These are phyloP conservation scores for Eucalyptus fibrosa DNA, from an alignment of 345 rosid genomes.

Conservation along the genomic window DNA sequence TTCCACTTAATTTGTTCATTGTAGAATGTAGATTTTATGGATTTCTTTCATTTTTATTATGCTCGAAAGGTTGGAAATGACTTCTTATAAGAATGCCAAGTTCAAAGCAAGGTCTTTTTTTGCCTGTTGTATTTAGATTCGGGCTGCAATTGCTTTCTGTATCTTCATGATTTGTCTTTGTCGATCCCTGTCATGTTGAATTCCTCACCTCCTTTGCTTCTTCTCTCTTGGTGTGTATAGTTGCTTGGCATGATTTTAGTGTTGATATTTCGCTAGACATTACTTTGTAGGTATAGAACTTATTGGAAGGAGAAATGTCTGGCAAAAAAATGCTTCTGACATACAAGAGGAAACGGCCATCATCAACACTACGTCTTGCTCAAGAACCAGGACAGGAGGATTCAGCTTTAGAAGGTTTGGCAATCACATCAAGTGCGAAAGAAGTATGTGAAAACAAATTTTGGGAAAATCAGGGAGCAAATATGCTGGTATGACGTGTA, in stretches of 20 bases:
- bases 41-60: not conserved
- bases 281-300: not conserved
- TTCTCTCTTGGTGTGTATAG: not conserved
- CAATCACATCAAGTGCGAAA: not conserved
- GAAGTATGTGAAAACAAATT: not conserved
- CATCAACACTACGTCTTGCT: not conserved
- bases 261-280: not conserved
- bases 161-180: not conserved
- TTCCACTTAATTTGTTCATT: not conserved
- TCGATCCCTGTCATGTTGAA: not conserved
- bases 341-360: constrained; percentile 20
- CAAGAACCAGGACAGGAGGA: not conserved
- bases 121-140: not conserved
- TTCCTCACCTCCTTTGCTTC: not conserved
- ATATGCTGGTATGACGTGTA: constrained; percentile 1
- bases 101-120: not conserved
- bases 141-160: not conserved
- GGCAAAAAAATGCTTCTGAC: constrained; percentile 15
- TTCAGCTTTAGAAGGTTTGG: not conserved
- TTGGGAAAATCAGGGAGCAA: not conserved
- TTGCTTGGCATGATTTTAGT: not conserved
- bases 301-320: constrained; percentile 8
- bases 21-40: not conserved
- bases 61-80: not conserved
- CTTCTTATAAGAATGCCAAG: not conserved